Base-by-base conservation (phyloP, 2,329 filamentous ascomycete species). In the Sporothrix pallida region DNA sequence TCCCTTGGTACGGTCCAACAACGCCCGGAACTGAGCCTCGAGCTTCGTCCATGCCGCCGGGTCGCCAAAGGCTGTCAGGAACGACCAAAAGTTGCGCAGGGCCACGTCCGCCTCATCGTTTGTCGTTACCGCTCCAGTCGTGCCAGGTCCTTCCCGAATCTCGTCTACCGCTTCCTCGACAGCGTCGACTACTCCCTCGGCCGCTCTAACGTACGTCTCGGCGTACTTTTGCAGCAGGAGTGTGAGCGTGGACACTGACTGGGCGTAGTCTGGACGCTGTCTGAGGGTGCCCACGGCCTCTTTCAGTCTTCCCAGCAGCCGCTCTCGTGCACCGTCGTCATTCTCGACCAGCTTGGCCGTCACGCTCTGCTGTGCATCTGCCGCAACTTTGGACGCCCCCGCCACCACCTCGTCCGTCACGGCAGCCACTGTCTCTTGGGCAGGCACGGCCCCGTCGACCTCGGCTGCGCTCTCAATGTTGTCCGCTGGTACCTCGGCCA, bases 11-110 rank as follows among this genome's bases (percentile, higher is more conserved):
- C 69, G 70, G 44, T 90, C 87, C 79, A 97, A 82, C 54, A 98
- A 87, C 65, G 89, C 85, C 62, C 92, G 87, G 80, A 95, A 91
- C 6, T 88, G 85, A 37, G 87, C 81, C 79, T 94, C 90, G 2
- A 95, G 87, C 72, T 89, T 85, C n/a, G 93, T 85, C 95, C 95
- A 98, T 60, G 92, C 87, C 15, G 90, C 82, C 3, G 83, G 82
- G 75, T 93, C 89, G 3, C 95, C 95, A 77, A 98, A 94, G 0
- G 92, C 93, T 70, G 90, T 92, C 42, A 97, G 77, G 26, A 98
- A 87, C 0, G 86, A 83, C 94, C 94, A 97, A 71, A 97, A 92
- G 77, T 95, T 94, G 75, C 88, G 87, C 23, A 95, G 84, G 0
- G 94, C 94, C 72, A 87, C 87, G 75, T 97, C 93, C 8, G 93